These are phyloP conservation scores for Pseudohyphozyma bogoriensis DNA, from an alignment of 768 basidiomycete species.

Conservation along the genomic window DNA sequence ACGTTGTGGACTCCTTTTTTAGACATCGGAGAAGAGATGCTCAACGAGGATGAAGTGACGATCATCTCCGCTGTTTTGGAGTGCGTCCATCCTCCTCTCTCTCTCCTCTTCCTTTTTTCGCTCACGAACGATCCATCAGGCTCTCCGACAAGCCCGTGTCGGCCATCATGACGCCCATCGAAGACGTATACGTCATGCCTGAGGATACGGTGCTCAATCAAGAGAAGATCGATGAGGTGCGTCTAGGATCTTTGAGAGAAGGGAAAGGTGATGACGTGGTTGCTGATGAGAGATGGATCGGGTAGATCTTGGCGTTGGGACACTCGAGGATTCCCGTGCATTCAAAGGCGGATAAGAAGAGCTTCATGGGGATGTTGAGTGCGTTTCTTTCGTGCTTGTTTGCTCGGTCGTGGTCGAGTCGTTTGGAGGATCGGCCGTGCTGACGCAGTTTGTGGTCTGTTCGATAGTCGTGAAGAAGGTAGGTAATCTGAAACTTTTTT, in stretches of 20 bases:
- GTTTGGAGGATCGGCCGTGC: too few relatives aligned
- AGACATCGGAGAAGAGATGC: conserved; percentile 38
- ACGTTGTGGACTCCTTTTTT: too few relatives aligned
- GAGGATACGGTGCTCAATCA: conserved; percentile 71
- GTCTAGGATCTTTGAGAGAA: conserved; percentile 29
- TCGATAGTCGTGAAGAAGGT: conserved; percentile 17
- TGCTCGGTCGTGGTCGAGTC: too few relatives aligned
- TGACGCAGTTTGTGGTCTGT: conserved; percentile 67
- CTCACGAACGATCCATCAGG: background rate
- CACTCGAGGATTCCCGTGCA: conserved; percentile 91
- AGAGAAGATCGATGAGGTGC: conserved; percentile 63
- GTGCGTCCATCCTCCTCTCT: background rate
- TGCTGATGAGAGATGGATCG: too few relatives aligned
- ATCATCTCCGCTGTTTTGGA: conserved; percentile 30
- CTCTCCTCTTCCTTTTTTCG: background rate
- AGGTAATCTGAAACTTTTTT: background rate
- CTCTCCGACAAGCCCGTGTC: conserved; percentile 45
- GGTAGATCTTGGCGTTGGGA: conserved; percentile 47
- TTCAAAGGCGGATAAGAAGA: conserved; percentile 53
- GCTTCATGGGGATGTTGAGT: conserved; percentile 65
- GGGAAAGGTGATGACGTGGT: conserved; percentile 45
- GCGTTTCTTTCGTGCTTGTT: background rate
- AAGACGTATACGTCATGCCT: conserved; percentile 76
- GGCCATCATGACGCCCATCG: conserved; percentile 68
- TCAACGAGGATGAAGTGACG: conserved; percentile 42